Evolutionary conservation across 1,139 yeast genomes (phyloP).

Genomic region (Blastobotrys arbuscula): DNA sequence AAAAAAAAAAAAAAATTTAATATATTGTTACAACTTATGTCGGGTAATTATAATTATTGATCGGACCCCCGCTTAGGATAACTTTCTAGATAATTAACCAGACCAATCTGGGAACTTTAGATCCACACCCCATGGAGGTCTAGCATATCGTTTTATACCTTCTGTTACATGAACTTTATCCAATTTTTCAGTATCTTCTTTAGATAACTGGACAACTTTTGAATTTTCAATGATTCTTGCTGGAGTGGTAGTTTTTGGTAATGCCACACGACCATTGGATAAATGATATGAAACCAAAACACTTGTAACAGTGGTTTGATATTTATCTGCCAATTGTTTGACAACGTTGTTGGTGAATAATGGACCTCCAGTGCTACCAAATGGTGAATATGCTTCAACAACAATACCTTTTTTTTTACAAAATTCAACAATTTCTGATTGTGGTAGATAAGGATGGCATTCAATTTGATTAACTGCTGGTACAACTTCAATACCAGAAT

Average conservation of each 20-base stretch:
- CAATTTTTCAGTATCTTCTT: slow-evolving; percentile 50
- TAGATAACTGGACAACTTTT: slow-evolving; percentile 44
- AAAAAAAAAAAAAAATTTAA: not conserved
- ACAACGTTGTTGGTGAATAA: slow-evolving; percentile 41
- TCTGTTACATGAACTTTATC: slow-evolving; percentile 42
- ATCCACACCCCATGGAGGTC: slow-evolving; percentile 36
- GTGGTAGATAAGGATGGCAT: slow-evolving; percentile 71
- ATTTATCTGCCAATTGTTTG: slow-evolving; percentile 47
- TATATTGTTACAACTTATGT: not conserved
- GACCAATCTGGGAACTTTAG: slow-evolving; percentile 34
- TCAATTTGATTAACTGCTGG: slow-evolving; percentile 77
- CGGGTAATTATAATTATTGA: not conserved
- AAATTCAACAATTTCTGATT: slow-evolving; percentile 53
- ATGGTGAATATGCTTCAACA: slow-evolving; percentile 74
- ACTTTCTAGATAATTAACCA: too few species aligned
- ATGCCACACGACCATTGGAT: slow-evolving; percentile 60
- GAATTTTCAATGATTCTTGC: slow-evolving; percentile 57
- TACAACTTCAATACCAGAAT: slow-evolving; percentile 45
- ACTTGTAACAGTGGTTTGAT: slow-evolving; percentile 53
- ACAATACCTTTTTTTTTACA: slow-evolving; percentile 50
- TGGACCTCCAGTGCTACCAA: slow-evolving; percentile 68
- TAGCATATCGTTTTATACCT: slow-evolving; percentile 47
- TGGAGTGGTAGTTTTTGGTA: slow-evolving; percentile 67
- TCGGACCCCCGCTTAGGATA: not conserved
- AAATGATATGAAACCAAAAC: slow-evolving; percentile 68